Evolutionary conservation across 2,329 filamentous ascomycete species (phyloP).

Genomic region (Diaporthe humulicola): DNA sequence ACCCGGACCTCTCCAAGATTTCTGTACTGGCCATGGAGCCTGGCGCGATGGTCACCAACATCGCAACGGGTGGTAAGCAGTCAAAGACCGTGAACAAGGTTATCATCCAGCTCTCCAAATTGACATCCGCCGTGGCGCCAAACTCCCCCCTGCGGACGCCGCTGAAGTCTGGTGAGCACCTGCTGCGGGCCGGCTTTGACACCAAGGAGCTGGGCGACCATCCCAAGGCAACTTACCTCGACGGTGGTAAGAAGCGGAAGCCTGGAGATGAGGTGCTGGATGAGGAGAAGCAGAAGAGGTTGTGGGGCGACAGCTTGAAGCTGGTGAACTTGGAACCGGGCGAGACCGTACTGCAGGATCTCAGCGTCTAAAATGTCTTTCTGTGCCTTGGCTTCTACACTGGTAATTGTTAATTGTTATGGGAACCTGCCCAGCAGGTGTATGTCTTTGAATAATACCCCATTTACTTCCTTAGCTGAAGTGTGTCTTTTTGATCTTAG

Average conservation of each 20-base stretch:
- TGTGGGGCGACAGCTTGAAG: conserved; percentile 30
- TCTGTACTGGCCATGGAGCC: conserved; percentile 51
- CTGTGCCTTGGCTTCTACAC: background rate
- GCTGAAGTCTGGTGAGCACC: conserved; percentile 26
- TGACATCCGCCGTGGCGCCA: conserved; percentile 16
- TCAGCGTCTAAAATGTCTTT: background rate
- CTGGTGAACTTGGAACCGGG: conserved; percentile 16
- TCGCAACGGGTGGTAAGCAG: conserved; percentile 41
- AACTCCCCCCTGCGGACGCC: conserved; percentile 26
- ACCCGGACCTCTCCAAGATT: conserved; percentile 47
- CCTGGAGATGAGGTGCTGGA: conserved; percentile 24
- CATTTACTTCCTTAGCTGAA: background rate
- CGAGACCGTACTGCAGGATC: conserved; percentile 29
- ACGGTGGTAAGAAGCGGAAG: conserved; percentile 14
- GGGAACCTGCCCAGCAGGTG: background rate
- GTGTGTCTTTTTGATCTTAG: background rate
- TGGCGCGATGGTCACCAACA: conserved; percentile 48
- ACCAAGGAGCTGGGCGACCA: conserved; percentile 29
- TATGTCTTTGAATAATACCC: background rate
- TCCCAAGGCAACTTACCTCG: conserved; percentile 26
- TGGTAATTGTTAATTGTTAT: background rate
- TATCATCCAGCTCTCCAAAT: conserved; percentile 18
- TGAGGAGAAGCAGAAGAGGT: conserved; percentile 24
- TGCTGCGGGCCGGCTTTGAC: conserved; percentile 29
- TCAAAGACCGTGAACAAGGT: background rate